Evolutionary conservation across 148 eudicot species (phyloP).

Genomic region (Silene uniflora): DNA sequence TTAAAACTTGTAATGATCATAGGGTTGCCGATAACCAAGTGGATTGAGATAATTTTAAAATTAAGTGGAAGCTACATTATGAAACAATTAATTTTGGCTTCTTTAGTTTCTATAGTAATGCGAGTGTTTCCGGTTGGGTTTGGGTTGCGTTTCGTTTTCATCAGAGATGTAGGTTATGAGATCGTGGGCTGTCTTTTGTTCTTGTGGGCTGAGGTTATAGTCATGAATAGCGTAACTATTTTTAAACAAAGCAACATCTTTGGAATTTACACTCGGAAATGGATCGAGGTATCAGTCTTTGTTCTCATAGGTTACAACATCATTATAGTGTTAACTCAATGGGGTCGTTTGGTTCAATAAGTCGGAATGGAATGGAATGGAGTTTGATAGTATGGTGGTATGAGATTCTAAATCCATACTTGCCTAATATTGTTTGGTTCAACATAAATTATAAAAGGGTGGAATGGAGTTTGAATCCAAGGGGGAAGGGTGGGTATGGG

Average conservation of each 20-base stretch:
- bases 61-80: neutral
- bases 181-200: neutral
- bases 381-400: too few relatives aligned
- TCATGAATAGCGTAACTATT: neutral
- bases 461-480: too few relatives aligned
- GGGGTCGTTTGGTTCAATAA: too few relatives aligned
- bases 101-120: neutral
- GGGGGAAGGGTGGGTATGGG: too few relatives aligned
- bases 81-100: neutral
- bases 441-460: too few relatives aligned
- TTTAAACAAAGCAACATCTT: neutral
- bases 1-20: neutral
- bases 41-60: constrained; percentile 11
- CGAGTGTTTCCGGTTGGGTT: too few relatives aligned
- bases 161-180: neutral
- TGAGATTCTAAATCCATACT: too few relatives aligned
- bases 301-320: constrained; percentile 15
- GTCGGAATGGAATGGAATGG: too few relatives aligned
- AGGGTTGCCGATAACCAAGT: neutral
- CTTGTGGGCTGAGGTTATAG: constrained; percentile 6
- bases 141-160: too few relatives aligned
- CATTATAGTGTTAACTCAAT: neutral
- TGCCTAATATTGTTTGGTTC: too few relatives aligned
- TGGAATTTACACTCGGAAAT: neutral
- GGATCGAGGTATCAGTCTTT: constrained; percentile 10